Evolutionary conservation across 176 grass and related monocot species (phyloP).

Genomic region (Eragrostis curvula): DNA sequence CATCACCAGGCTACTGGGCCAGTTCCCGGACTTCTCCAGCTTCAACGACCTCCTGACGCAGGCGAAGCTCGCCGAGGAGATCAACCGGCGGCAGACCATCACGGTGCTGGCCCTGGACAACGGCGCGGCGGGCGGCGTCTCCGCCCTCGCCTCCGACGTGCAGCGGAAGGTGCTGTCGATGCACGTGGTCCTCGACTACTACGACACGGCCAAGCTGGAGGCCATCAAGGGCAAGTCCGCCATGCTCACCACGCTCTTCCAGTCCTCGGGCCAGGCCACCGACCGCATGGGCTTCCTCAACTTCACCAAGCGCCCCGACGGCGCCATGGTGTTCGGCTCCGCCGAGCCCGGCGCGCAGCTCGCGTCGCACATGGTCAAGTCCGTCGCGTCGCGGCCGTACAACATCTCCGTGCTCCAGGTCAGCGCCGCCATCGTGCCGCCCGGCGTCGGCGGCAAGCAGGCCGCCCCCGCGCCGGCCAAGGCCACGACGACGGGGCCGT

Average conservation of each 20-base stretch:
- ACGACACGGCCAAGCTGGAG: slow-evolving; percentile 64
- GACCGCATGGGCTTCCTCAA: slow-evolving; percentile 73
- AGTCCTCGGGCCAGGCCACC: slow-evolving; percentile 47
- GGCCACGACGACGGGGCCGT: background rate
- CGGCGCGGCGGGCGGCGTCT: slow-evolving; percentile 34
- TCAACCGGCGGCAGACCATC: slow-evolving; percentile 72
- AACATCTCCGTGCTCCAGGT: slow-evolving; percentile 76
- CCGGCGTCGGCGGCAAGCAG: slow-evolving; percentile 37
- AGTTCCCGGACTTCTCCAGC: slow-evolving; percentile 46
- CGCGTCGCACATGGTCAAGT: slow-evolving; percentile 51
- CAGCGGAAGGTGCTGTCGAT: slow-evolving; percentile 61
- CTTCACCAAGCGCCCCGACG: slow-evolving; percentile 55
- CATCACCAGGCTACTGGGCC: slow-evolving; percentile 58
- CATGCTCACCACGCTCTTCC: slow-evolving; percentile 65
- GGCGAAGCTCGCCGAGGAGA: slow-evolving; percentile 64
- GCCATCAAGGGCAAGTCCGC: slow-evolving; percentile 52
- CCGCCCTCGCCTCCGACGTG: slow-evolving; percentile 44
- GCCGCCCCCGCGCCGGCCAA: background rate
- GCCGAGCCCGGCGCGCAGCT: slow-evolving; percentile 52
- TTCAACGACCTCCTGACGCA: slow-evolving; percentile 62
- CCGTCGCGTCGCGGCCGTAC: slow-evolving; percentile 59
- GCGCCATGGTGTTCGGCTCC: slow-evolving; percentile 64
- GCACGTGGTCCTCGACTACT: slow-evolving; percentile 83
- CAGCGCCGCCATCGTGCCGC: slow-evolving; percentile 64
- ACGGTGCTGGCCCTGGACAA: slow-evolving; percentile 77